Evolutionary conservation across 805 yeast genomes (phyloP), one percentile per base, ranked within the genome.

Genomic region (Candida krabiensis): DNA sequence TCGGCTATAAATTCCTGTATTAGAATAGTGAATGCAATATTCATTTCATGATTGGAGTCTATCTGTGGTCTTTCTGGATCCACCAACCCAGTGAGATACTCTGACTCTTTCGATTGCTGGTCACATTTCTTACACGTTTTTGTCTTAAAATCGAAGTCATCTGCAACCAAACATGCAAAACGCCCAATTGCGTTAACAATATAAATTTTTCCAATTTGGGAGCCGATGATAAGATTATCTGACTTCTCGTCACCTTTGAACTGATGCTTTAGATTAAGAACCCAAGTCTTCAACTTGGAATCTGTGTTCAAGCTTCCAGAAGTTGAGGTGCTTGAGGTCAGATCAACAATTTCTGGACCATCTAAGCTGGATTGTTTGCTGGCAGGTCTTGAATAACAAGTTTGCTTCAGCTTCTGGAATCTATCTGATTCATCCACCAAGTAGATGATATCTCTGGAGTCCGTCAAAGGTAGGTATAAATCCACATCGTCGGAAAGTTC

Each of bases 101-200:
- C 25, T 4, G 40, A 34, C 24, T 40, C 49, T 11, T 34, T 33
- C 4, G 44, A 32, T 9, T 30, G 28, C 19, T 43, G 29, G 37
- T 68, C 70, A 56, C 80, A 75, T 9, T 49, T 46, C 7, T 37
- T 37, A 46, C 82, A 75, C 14, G 57, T 58, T 3, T 46, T 45
- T 0, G 58, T 35, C 5, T 44, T 39, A 25, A 48, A 52, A 40
- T 71, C 60, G 38, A 46, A 69, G 40, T 71, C 71, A 2, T 54
- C 60, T 18, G 59, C 56, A 1, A 64, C 33, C n/a, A 72, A 31
- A 48, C 80, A 75, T 4, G 74, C 66, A 33, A 66, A 63, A 30
- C 61, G 52, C 7, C 75, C 71, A 19, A 75, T 38, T 2, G 73
- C 60, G 9, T 69, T 61, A 9, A 73, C 52, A 4, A 68, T 27